Evolutionary conservation across 2,329 filamentous ascomycete genomes (phyloP).

Genomic region (Neopestalotiopsis rosae): DNA sequence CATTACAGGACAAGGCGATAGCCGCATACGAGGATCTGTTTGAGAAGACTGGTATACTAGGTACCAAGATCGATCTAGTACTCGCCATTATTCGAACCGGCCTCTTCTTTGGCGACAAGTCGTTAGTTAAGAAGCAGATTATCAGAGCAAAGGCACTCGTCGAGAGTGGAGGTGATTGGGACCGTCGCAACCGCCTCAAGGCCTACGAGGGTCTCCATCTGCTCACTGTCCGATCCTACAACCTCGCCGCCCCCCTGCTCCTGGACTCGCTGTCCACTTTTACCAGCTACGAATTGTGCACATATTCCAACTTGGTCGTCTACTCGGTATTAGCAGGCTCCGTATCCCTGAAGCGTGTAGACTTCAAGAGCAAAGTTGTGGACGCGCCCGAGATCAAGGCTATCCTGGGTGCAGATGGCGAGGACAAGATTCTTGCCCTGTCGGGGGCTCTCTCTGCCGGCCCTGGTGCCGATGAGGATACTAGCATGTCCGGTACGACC

Average conservation of each 20-base stretch:
- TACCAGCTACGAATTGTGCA: constrained; percentile 98
- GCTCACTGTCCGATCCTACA: constrained; percentile 90
- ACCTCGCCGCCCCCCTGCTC: constrained; percentile 85
- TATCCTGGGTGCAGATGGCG: constrained; percentile 81
- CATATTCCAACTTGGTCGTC: constrained; percentile 91
- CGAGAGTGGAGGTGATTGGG: constrained; percentile 97
- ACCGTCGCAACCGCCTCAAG: constrained; percentile 96
- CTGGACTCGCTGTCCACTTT: constrained; percentile 98
- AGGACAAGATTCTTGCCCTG: constrained; percentile 85
- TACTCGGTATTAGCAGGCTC: constrained; percentile 96
- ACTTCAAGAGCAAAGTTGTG: constrained; percentile 99
- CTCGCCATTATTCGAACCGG: constrained; percentile 95
- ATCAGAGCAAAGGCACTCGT: constrained; percentile 89
- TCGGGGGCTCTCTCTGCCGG: constrained; percentile 82
- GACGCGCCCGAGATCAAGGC: constrained; percentile 98
- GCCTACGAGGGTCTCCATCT: constrained; percentile 96
- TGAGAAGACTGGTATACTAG: constrained; percentile 96
- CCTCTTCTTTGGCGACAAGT: constrained; percentile 93
- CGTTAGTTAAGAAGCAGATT: constrained; percentile 90
- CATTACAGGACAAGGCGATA: constrained; percentile 84
- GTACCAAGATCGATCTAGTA: constrained; percentile 95
- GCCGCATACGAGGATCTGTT: constrained; percentile 90
- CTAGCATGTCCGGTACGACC: constrained; percentile 70
- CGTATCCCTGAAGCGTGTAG: constrained; percentile 91
- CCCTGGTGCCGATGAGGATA: constrained; percentile 73